A percentile compares a stretch with the other conserved stretches of the same genome.
These are phyloP conservation scores for Vitis hybrid DNA, from an alignment of 177 flowering plant species.

Conservation along the genomic window DNA sequence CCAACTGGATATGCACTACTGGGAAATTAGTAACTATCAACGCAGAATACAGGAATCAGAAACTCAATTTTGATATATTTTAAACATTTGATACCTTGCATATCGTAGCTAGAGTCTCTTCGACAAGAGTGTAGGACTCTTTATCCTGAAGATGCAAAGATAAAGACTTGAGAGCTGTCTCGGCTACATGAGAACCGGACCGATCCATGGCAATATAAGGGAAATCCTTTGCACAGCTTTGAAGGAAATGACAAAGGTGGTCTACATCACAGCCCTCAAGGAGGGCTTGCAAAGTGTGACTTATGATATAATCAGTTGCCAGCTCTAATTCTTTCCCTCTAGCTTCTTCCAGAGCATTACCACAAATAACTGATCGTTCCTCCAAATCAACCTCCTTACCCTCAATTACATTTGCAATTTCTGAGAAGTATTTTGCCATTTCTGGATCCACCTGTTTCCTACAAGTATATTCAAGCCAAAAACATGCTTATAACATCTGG, in stretches of 20 bases:
- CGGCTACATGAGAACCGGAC: slow-evolving; percentile 93
- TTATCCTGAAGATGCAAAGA: slow-evolving; percentile 58
- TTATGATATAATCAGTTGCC: slow-evolving; percentile 80
- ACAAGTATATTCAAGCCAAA: slow-evolving; percentile 8
- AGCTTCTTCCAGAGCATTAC: slow-evolving; percentile 88
- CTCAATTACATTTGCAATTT: slow-evolving; percentile 77
- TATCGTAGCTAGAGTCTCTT: slow-evolving; percentile 55
- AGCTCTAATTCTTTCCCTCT: slow-evolving; percentile 85
- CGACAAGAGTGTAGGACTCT: slow-evolving; percentile 46
- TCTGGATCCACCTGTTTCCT: slow-evolving; percentile 94
- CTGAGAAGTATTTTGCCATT: slow-evolving; percentile 69
- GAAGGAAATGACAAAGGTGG: slow-evolving; percentile 73
- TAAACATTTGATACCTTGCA: slow-evolving; percentile 58
- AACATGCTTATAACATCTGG: slow-evolving; percentile 1
- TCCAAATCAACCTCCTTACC: slow-evolving; percentile 63
- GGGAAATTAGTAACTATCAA: too few species aligned
- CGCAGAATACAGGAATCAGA: background rate
- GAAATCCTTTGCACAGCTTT: slow-evolving; percentile 58
- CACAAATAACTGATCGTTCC: slow-evolving; percentile 66
- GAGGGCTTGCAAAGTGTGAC: slow-evolving; percentile 71
- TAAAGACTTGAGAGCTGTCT: slow-evolving; percentile 75
- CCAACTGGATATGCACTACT: background rate
- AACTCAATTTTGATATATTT: background rate
- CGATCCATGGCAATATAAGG: slow-evolving; percentile 69
- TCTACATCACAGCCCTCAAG: slow-evolving; percentile 77